Conservation (phyloP, 2,329 filamentous ascomycete species). For the Alternaria sp. region DNA sequence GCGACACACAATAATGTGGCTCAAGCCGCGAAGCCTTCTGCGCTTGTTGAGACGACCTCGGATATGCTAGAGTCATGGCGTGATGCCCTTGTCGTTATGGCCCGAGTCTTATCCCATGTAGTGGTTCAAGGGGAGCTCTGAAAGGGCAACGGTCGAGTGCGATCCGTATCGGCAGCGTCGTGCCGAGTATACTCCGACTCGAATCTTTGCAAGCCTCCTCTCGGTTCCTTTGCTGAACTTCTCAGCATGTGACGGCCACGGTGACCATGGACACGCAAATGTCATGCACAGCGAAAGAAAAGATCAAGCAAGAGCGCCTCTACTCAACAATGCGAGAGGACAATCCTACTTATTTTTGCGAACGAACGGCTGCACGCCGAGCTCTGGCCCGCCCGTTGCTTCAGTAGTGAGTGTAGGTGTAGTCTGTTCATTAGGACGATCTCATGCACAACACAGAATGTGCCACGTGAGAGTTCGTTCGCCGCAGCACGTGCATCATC, state of each 20-base stretch:
- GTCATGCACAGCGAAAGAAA: neutral
- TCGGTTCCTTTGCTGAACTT: neutral
- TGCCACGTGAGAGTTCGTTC: conserved; percentile 3
- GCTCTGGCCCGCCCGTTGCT: neutral
- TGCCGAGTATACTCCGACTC: neutral
- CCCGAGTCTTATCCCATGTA: neutral
- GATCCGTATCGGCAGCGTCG: neutral
- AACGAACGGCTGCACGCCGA: neutral
- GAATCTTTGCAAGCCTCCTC: neutral
- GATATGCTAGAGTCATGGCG: neutral
- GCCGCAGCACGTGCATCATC: conserved; percentile 9
- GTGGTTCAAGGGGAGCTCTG: neutral
- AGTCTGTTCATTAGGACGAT: neutral
- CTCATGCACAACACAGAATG: neutral
- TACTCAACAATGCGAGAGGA: no score
- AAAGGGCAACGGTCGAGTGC: neutral
- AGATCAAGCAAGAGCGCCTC: neutral
- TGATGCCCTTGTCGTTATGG: neutral
- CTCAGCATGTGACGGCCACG: neutral
- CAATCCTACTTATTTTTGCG: neutral
- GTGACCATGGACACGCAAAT: neutral
- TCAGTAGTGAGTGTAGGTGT: neutral
- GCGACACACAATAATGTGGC: neutral
- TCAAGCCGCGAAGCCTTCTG: neutral
- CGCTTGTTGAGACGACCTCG: neutral